phyloP scores from a whole-genome alignment of 257 asterid species.

The Schizonepeta tenuifolia region DNA sequence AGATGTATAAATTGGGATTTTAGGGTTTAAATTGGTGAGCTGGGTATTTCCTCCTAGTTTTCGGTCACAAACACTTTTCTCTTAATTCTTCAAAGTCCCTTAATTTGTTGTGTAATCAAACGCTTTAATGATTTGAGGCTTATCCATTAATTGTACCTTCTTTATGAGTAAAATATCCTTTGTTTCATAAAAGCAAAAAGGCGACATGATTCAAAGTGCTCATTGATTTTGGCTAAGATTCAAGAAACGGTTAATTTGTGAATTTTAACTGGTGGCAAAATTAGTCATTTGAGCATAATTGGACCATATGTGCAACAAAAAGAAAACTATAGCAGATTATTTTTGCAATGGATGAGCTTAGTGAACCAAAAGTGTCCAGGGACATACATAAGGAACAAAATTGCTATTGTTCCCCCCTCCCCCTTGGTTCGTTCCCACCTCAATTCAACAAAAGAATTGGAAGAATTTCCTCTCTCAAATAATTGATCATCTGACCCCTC shows the following conservation, averaged over 20 bases:
- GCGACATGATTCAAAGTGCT: neutral
- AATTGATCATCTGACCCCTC: constrained; percentile 31
- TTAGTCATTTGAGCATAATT: neutral
- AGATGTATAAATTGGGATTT: too few relatives aligned
- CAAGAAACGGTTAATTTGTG: neutral
- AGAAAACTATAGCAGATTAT: neutral
- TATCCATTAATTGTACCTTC: too few relatives aligned
- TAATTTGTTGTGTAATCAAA: too few relatives aligned
- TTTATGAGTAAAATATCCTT: too few relatives aligned
- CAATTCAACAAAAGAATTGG: neutral
- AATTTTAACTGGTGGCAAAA: neutral
- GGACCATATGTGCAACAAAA: neutral
- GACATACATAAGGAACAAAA: neutral
- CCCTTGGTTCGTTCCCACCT: neutral
- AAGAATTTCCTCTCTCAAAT: constrained; percentile 13
- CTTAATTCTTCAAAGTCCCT: too few relatives aligned
- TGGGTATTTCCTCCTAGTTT: too few relatives aligned
- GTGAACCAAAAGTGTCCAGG: neutral
- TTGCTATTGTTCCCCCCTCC: neutral
- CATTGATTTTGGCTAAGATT: neutral
- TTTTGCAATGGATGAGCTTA: neutral
- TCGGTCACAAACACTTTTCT: too few relatives aligned
- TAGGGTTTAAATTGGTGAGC: too few relatives aligned
- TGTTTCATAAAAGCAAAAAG: neutral
- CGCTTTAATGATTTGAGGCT: too few relatives aligned